Percentiles rank a stretch among this genome's conserved stretches.
Evolutionary conservation across 1,284 basidiomycete species (phyloP).

Genomic region (Cutaneotrichosporon sp.): DNA sequence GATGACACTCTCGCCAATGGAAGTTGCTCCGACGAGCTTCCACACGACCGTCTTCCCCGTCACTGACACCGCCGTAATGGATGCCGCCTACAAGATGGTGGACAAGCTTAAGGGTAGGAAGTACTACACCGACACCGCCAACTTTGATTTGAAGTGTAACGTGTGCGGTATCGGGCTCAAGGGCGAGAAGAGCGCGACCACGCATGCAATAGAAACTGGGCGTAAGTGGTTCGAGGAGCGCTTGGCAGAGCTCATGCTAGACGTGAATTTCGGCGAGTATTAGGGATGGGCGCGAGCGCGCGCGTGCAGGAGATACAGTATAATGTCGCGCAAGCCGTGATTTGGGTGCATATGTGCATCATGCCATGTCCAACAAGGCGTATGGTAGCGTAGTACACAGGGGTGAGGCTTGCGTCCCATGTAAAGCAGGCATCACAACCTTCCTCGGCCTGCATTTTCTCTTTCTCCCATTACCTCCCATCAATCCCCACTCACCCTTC

Average conservation of each 20-base stretch:
- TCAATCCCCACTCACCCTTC: not conserved
- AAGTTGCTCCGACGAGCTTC: slow-evolving; percentile 73
- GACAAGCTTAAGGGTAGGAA: slow-evolving; percentile 68
- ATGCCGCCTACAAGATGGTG: slow-evolving; percentile 70
- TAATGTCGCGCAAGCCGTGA: not conserved
- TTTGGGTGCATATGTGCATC: not conserved
- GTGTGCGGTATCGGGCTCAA: slow-evolving; percentile 65
- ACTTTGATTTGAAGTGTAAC: slow-evolving; percentile 71
- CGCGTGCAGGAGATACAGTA: not conserved
- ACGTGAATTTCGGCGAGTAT: slow-evolving; percentile 78
- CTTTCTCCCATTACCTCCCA: not conserved
- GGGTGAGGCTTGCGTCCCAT: not conserved
- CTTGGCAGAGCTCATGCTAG: slow-evolving; percentile 27
- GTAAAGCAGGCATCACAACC: not conserved
- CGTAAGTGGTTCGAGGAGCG: slow-evolving; percentile 58
- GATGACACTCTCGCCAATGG: slow-evolving; percentile 72
- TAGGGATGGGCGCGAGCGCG: slow-evolving; percentile 38
- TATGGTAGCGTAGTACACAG: not conserved
- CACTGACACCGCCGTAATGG: slow-evolving; percentile 60
- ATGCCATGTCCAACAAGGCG: not conserved
- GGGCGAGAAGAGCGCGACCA: slow-evolving; percentile 86
- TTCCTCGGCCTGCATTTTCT: not conserved
- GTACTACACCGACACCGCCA: slow-evolving; percentile 85
- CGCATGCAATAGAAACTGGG: slow-evolving; percentile 80
- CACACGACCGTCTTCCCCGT: slow-evolving; percentile 81